Conservation (phyloP, 495 filamentous ascomycete genomes). For the Trichodelitschia bisporula region DNA sequence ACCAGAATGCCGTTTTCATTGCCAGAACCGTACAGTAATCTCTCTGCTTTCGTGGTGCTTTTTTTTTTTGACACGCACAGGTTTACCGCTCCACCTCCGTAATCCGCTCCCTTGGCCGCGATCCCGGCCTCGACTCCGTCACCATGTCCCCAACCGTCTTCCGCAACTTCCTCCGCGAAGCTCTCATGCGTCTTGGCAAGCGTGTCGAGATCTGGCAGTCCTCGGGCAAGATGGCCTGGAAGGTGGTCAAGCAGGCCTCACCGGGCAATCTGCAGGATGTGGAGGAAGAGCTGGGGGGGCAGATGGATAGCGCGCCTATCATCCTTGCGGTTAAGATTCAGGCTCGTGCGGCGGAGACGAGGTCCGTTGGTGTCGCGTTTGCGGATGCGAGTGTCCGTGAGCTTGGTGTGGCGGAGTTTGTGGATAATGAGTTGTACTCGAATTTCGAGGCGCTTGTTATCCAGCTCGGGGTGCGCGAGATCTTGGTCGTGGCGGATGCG, state of each 20-base stretch:
- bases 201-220: constrained; percentile 76
- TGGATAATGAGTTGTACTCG: constrained; percentile 94
- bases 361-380: constrained; percentile 87
- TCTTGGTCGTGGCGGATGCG: constrained; percentile 50
- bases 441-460: constrained; percentile 95
- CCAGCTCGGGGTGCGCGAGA: constrained; percentile 88
- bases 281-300: constrained; percentile 79
- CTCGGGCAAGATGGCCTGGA: constrained; percentile 63
- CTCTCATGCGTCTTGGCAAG: constrained; percentile 73
- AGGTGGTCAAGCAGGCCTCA: constrained; percentile 63
- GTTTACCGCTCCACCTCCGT: constrained; percentile 97
- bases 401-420: constrained; percentile 87
- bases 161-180: constrained; percentile 85
- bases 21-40: constrained; percentile 39
- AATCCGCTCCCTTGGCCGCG: constrained; percentile 64
- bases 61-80: constrained; percentile 13
- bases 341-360: constrained; percentile 58
- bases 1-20: constrained; percentile 79
- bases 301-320: constrained; percentile 72
- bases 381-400: constrained; percentile 93
- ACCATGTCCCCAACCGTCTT: constrained; percentile 86
- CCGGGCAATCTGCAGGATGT: constrained; percentile 93
- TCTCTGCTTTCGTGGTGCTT: background rate
- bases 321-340: constrained; percentile 87
- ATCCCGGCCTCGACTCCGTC: constrained; percentile 67